Percentiles rank a stretch among this genome's conserved stretches.
These are phyloP conservation scores for Saccharomycopsis hybrid DNA, from an alignment of 1,139 yeast species.

Conservation along the genomic window DNA sequence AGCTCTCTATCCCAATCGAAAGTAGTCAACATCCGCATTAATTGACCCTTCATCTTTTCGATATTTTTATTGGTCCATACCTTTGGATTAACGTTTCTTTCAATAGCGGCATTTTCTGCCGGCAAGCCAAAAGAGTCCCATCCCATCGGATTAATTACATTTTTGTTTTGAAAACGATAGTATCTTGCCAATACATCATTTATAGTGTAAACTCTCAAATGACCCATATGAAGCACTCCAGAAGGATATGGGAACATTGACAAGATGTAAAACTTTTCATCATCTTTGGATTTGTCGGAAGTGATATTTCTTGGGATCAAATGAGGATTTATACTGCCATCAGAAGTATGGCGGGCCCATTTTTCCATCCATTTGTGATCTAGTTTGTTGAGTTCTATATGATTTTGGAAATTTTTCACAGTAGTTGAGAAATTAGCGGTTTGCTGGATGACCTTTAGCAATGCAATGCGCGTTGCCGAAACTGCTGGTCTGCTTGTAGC, in stretches of 20 bases:
- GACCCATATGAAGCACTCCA: constrained; percentile 89
- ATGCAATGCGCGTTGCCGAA: too few relatives aligned
- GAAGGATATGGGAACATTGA: constrained; percentile 97
- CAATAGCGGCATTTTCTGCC: constrained; percentile 96
- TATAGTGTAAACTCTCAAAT: constrained; percentile 83
- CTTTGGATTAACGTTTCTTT: constrained; percentile 70
- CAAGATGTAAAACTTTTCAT: constrained; percentile 54
- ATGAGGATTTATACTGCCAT: constrained; percentile 35
- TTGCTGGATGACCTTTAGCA: too few relatives aligned
- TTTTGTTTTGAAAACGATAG: constrained; percentile 65
- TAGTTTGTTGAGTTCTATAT: constrained; percentile 23
- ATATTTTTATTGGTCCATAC: constrained; percentile 80
- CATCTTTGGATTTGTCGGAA: too few relatives aligned
- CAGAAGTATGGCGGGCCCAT: constrained; percentile 38
- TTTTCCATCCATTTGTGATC: constrained; percentile 47
- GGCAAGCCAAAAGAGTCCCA: constrained; percentile 99
- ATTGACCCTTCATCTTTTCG: constrained; percentile 74
- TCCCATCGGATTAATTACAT: constrained; percentile 94
- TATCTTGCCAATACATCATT: constrained; percentile 79
- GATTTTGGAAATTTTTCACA: not conserved
- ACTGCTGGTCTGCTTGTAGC: too few relatives aligned
- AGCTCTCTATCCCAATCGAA: constrained; percentile 94
- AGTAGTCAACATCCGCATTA: constrained; percentile 71
- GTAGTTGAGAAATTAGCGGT: not conserved
- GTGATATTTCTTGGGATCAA: constrained; percentile 34